A percentile compares a stretch with the other conserved stretches of the same genome.
Conservation (phyloP, 495 filamentous ascomycete genomes). For the Aspergillus indologenus region DNA sequence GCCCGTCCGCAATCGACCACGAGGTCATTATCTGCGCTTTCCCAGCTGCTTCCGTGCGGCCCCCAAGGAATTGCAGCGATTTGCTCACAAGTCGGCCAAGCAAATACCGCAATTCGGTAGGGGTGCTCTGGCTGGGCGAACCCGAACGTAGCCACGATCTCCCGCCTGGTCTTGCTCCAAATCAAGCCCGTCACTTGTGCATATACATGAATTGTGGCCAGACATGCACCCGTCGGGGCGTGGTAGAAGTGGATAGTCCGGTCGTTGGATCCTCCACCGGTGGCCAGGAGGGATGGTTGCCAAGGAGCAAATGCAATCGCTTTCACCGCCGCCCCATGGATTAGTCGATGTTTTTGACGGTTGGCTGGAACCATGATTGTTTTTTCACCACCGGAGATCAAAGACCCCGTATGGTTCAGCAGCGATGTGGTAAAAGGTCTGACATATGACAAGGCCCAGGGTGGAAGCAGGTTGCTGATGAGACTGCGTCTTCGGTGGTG, state of each 20-base stretch:
- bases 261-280: constrained; percentile 90
- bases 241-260: constrained; percentile 96
- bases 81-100: constrained; percentile 90
- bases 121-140: constrained; percentile 94
- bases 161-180: constrained; percentile 80
- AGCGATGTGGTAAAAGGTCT: constrained; percentile 23
- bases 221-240: constrained; percentile 74
- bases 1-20: constrained; percentile 38
- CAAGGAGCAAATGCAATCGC: constrained; percentile 97
- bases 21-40: constrained; percentile 40
- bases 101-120: constrained; percentile 88
- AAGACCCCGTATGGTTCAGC: constrained; percentile 27
- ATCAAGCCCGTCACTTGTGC: constrained; percentile 92
- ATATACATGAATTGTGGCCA: constrained; percentile 87
- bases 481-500: constrained; percentile 24
- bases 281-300: constrained; percentile 83
- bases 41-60: constrained; percentile 74
- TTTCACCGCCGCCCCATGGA: constrained; percentile 87
- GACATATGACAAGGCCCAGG: constrained; percentile 25
- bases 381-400: constrained; percentile 29
- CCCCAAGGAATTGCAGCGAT: constrained; percentile 88
- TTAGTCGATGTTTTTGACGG: constrained; percentile 67
- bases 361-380: constrained; percentile 40
- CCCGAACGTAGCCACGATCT: constrained; percentile 91
- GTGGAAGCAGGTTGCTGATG: constrained; percentile 28